These are phyloP conservation scores for Articulospora tetracladia DNA, from an alignment of 495 filamentous ascomycete genomes.

Conservation along the genomic window DNA sequence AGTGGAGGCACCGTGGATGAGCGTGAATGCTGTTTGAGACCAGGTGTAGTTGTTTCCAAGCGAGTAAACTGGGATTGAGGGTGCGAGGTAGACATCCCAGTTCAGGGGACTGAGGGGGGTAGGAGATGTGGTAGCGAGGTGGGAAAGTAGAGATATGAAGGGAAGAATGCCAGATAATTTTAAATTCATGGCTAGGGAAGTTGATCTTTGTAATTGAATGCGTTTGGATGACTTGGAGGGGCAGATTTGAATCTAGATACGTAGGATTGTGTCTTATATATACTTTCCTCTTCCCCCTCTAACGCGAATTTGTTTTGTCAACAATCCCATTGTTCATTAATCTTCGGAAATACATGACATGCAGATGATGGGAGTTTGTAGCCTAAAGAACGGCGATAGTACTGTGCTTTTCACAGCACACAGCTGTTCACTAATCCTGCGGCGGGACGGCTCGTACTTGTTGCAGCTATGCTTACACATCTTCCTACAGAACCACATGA, in stretches of 20 bases:
- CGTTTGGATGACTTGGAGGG: no score
- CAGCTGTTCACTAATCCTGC: no score
- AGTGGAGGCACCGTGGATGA: slow-evolving; percentile 22
- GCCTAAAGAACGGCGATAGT: no score
- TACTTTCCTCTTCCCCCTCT: background rate
- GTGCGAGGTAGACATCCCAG: slow-evolving; percentile 4
- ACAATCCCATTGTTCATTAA: no score
- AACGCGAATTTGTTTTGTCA: no score
- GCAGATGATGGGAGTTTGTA: no score
- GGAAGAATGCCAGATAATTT: background rate
- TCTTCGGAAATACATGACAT: no score
- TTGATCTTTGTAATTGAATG: background rate
- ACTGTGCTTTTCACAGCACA: no score
- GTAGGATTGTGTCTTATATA: background rate
- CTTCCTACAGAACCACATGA: no score
- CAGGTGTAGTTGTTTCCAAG: background rate
- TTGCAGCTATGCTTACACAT: no score
- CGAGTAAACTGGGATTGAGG: background rate
- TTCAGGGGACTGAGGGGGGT: background rate
- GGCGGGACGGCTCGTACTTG: no score
- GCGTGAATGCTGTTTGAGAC: slow-evolving; percentile 26
- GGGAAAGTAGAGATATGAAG: background rate
- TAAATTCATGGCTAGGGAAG: background rate
- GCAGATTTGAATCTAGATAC: no score
- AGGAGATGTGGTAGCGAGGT: background rate